Conservation (phyloP, 2,329 filamentous ascomycete species). For the Dendrostoma leiphaemia region DNA sequence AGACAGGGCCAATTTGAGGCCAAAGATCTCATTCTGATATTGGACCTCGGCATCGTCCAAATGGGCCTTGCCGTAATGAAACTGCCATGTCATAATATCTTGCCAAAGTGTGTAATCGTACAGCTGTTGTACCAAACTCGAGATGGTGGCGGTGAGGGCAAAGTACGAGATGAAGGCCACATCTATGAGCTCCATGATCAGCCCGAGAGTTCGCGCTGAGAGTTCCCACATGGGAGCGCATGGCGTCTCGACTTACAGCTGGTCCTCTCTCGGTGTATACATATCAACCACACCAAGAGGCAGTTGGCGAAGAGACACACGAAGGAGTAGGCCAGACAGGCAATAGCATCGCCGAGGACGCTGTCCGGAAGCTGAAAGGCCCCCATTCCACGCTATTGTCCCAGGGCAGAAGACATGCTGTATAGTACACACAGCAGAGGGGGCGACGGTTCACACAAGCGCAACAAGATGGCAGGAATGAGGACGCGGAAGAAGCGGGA, state of each 20-base stretch:
- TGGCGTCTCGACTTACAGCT: not conserved
- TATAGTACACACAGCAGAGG: not conserved
- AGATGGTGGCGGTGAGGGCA: slow-evolving; percentile 11
- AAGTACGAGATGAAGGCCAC: slow-evolving; percentile 18
- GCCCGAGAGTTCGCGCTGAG: no score
- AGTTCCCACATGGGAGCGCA: no score
- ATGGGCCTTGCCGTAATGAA: slow-evolving; percentile 9
- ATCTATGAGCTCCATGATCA: not conserved
- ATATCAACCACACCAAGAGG: slow-evolving; percentile 14
- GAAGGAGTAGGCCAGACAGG: slow-evolving; percentile 9
- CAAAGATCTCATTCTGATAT: slow-evolving; percentile 15
- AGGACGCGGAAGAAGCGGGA: no score
- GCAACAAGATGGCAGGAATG: not conserved
- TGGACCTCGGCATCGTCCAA: slow-evolving; percentile 12
- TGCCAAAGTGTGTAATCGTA: slow-evolving; percentile 15
- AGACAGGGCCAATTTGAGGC: slow-evolving; percentile 10
- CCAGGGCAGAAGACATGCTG: not conserved
- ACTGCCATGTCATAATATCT: slow-evolving; percentile 12
- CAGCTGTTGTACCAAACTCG: slow-evolving; percentile 11
- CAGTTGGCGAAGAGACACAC: slow-evolving; percentile 11
- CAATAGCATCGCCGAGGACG: slow-evolving; percentile 15
- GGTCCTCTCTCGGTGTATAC: slow-evolving; percentile 13
- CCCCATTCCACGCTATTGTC: slow-evolving; percentile 15
- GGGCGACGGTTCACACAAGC: no score
- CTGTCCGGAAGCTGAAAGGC: slow-evolving; percentile 20